Base-by-base conservation (phyloP, 208 protist genomes). In the Trypanosoma conorhini region DNA sequence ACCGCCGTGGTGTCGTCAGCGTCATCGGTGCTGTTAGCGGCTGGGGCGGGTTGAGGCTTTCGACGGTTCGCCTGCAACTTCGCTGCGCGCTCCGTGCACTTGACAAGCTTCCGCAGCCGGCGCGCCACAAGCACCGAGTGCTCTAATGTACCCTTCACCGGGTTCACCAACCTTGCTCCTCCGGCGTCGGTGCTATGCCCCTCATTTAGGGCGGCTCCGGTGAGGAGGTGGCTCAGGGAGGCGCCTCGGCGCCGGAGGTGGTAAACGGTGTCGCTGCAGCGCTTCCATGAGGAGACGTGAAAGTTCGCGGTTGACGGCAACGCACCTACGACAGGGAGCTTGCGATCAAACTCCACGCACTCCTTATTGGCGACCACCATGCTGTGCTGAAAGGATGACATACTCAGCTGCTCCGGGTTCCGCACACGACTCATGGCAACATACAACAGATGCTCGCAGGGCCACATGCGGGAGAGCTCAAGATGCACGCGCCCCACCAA, bases 381-480 rank as follows among this genome's bases (percentile, higher is more conserved):
- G 65, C 60, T 82, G 5, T 82, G 62, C 13, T 76, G 30, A 65
- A 95, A 94, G 52, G 76, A 83, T 0, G 87, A 93, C 77, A 96
- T 89, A 65, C 82, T 90, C 17, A 96, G 81, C 85, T 96, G 91
- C 60, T 96, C 88, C 30, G 91, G 91, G 68, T 96, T 96, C 58
- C 87, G 78, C 70, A 96, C 91, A 59, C 91, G 88, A 69, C 86
- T 94, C 88, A 96, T 94, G 72, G 87, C 87, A 5, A 95, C 90
- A 79, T 95, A 95, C 35, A 95, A 83, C 33, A 93, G 76, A 63
- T 95, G 90, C 71, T 93, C 87, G 67, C 90, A 95, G 26, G 90
- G 87, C 90, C 90, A 95, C 90, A 95, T 95, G 65, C 86, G 83
- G 38, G 85, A 90, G 52, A 95, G 87, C 75, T 95, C 85, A 30